These are phyloP conservation scores for Xanthoceras sorbifolium DNA, from an alignment of 345 rosid genomes.

Conservation along the genomic window DNA sequence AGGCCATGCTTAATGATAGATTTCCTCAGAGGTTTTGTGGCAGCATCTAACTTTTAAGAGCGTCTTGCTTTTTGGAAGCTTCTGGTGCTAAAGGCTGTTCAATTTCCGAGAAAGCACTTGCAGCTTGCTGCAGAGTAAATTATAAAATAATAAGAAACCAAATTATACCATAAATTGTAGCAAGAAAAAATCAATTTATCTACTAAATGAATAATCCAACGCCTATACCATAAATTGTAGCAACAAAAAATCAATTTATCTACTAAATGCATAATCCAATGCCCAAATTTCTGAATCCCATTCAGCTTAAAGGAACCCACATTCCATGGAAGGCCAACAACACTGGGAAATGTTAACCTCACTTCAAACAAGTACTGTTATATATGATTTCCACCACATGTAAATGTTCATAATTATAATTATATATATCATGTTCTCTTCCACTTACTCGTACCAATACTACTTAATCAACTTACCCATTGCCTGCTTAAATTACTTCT, in stretches of 20 bases:
- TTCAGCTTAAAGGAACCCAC: slow-evolving; percentile 4
- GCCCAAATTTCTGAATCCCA: not conserved
- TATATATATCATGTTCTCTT: not conserved
- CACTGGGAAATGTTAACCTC: not conserved
- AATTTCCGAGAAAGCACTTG: slow-evolving; percentile 55
- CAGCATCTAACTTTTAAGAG: slow-evolving; percentile 40
- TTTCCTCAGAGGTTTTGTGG: slow-evolving; percentile 52
- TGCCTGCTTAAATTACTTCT: too few relatives aligned
- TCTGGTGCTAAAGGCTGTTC: slow-evolving; percentile 57
- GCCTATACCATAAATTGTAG: not conserved
- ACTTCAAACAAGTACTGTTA: not conserved
- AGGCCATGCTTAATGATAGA: slow-evolving; percentile 64
- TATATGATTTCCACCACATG: not conserved
- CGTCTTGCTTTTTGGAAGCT: slow-evolving; percentile 37
- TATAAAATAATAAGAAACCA: not conserved
- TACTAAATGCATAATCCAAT: not conserved
- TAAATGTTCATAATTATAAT: not conserved
- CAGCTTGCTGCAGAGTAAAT: slow-evolving; percentile 61
- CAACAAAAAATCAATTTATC: not conserved
- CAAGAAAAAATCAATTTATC: not conserved
- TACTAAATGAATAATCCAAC: not conserved
- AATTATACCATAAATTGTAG: not conserved
- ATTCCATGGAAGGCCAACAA: not conserved
- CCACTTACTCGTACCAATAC: not conserved
- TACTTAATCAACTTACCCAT: not conserved